phyloP scores from a whole-genome alignment of 2,329 filamentous ascomycete species.

The Ophioceras dolichostomum region DNA sequence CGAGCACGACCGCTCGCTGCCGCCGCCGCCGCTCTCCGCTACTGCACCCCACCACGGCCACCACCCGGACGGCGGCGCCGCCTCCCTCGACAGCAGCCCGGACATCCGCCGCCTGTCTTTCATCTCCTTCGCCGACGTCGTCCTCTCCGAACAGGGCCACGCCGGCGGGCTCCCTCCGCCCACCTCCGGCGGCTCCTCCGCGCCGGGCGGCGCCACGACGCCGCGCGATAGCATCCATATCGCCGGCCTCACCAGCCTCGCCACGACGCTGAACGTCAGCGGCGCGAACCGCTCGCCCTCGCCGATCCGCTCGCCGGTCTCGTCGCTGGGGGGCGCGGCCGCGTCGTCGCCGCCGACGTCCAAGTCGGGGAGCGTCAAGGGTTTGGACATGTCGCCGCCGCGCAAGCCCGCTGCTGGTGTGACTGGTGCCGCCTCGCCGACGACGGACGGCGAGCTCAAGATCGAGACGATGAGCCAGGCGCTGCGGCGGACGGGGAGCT shows the following conservation, averaged over 20 bases:
- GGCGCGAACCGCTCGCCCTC: constrained; percentile 57
- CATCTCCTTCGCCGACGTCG: constrained; percentile 93
- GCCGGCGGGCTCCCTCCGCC: constrained; percentile 8
- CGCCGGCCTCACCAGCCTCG: constrained; percentile 51
- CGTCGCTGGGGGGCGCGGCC: constrained; percentile 43
- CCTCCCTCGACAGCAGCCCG: constrained; percentile 54
- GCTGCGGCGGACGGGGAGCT: constrained; percentile 70
- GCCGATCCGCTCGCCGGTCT: constrained; percentile 67
- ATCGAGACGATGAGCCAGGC: constrained; percentile 94
- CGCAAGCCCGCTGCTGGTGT: constrained; percentile 21
- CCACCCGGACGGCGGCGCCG: constrained; percentile 64
- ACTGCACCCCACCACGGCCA: constrained; percentile 29
- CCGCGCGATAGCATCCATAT: constrained; percentile 60
- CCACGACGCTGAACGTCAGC: constrained; percentile 25
- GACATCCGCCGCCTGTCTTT: constrained; percentile 82
- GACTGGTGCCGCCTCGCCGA: constrained; percentile 40
- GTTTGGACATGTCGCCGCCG: constrained; percentile 56
- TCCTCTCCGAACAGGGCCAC: constrained; percentile 64
- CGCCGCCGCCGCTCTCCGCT: constrained; percentile 26
- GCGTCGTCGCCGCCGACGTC: constrained; percentile 65
- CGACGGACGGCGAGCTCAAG: constrained; percentile 51
- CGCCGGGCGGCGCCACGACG: constrained; percentile 32
- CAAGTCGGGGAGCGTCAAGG: constrained; percentile 62
- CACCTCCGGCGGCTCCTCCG: not conserved
- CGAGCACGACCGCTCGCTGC: constrained; percentile 1